Percentiles rank a stretch among this genome's conserved stretches.
phyloP scores from a whole-genome alignment of 805 yeast species.

The Wickerhamiella siamensis region DNA sequence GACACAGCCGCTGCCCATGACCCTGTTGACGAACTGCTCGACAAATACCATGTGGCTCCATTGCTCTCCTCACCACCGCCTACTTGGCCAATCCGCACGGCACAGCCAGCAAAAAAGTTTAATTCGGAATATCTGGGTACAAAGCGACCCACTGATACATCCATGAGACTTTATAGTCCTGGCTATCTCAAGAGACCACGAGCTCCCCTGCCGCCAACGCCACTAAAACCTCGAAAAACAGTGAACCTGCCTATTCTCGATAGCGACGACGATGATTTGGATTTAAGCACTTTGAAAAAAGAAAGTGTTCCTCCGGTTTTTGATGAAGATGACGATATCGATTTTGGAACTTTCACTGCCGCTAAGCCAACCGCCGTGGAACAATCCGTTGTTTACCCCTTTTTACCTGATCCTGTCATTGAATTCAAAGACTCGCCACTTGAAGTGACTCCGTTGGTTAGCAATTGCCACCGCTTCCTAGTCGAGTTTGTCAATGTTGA shows the following conservation, averaged over 20 bases:
- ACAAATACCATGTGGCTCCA: conserved; percentile 7
- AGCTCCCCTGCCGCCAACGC: neutral
- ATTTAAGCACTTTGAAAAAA: neutral
- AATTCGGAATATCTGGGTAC: neutral
- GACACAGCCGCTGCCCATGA: conserved; percentile 7
- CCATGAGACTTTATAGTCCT: conserved; percentile 12
- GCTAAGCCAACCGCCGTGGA: neutral
- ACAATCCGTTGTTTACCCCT: neutral
- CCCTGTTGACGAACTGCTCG: conserved; percentile 16
- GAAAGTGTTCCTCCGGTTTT: neutral
- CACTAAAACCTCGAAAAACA: neutral
- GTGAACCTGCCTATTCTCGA: neutral
- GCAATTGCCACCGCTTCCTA: neutral
- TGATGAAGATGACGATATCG: neutral
- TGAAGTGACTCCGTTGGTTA: neutral
- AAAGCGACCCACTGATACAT: neutral
- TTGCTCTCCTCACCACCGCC: conserved; percentile 11
- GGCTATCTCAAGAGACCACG: conserved; percentile 12
- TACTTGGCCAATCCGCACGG: conserved; percentile 10
- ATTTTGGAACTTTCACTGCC: neutral
- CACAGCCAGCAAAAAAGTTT: neutral
- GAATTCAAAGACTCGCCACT: neutral
- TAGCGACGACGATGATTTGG: neutral
- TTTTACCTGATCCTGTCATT: neutral
- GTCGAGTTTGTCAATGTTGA: neutral